phyloP scores from a whole-genome alignment of 768 basidiomycete genomes.

The Tulasnella sp. region DNA sequence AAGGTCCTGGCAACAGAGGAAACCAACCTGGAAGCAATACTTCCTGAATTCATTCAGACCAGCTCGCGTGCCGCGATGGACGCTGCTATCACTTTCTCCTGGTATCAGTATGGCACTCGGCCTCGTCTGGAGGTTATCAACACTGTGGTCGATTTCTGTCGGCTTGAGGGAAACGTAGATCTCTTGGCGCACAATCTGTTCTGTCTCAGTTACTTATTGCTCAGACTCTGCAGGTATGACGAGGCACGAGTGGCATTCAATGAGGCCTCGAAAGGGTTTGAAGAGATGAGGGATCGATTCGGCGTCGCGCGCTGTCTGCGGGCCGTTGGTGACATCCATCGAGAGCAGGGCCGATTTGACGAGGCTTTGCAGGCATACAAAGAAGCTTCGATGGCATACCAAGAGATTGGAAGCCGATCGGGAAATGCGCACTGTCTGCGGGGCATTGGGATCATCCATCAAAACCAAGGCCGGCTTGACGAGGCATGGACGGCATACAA shows the following conservation, averaged over 20 bases:
- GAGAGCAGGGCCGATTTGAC: background rate
- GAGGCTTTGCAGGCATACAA: background rate
- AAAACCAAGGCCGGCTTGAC: background rate
- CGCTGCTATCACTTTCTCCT: background rate
- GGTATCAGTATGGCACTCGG: background rate
- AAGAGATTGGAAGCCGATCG: background rate
- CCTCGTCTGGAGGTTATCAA: background rate
- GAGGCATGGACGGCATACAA: background rate
- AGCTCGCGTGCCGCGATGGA: background rate
- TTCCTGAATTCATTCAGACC: background rate
- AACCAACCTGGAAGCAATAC: background rate
- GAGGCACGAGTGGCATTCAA: background rate
- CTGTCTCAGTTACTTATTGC: background rate
- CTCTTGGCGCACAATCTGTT: background rate
- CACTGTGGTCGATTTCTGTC: too few relatives aligned
- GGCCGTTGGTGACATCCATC: background rate
- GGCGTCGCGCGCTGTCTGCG: background rate
- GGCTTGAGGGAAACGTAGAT: too few relatives aligned
- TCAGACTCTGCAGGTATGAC: background rate
- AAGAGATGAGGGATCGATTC: background rate
- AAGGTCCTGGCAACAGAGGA: background rate
- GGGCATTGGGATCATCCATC: background rate
- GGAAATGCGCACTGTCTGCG: background rate
- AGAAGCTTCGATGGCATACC: background rate
- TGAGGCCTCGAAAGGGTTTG: background rate